Evolutionary conservation across 2,329 filamentous ascomycete species (phyloP).

Genomic region (Gnomoniopsis smithogilvyi): DNA sequence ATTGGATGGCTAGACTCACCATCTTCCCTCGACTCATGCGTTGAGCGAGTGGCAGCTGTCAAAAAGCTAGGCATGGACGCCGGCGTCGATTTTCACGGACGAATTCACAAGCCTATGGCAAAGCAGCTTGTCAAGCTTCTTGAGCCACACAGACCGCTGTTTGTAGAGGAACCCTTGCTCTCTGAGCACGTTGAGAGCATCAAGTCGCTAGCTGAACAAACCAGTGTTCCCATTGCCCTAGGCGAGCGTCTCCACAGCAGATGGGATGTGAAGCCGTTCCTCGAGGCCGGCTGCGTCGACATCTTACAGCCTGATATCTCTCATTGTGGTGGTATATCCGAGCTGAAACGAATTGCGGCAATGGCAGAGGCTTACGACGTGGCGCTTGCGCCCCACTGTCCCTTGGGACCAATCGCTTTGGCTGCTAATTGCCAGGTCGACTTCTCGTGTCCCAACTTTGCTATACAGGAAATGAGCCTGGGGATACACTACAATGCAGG

Average conservation of each 20-base stretch:
- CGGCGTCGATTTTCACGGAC: constrained; percentile 67
- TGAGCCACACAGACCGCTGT: constrained; percentile 59
- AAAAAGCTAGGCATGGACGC: constrained; percentile 62
- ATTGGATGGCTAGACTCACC: constrained; percentile 66
- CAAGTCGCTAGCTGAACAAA: constrained; percentile 52
- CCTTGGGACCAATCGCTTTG: constrained; percentile 61
- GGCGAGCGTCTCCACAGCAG: constrained; percentile 62
- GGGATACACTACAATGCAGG: constrained; percentile 67
- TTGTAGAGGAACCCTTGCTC: constrained; percentile 64
- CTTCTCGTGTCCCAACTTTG: constrained; percentile 51
- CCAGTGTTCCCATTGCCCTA: constrained; percentile 58
- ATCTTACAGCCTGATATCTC: constrained; percentile 63
- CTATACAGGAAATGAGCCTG: constrained; percentile 66
- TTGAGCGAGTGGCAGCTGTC: constrained; percentile 61
- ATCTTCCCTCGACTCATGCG: constrained; percentile 49
- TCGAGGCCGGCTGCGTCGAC: constrained; percentile 58
- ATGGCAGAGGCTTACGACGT: constrained; percentile 66
- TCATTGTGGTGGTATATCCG: constrained; percentile 63
- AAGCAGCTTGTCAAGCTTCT: constrained; percentile 63
- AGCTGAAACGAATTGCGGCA: constrained; percentile 57
- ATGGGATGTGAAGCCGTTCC: constrained; percentile 63
- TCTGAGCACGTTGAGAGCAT: constrained; percentile 60
- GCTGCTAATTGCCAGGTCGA: constrained; percentile 62
- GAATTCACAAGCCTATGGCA: constrained; percentile 66
- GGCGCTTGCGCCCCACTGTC: constrained; percentile 62